Conservation (phyloP, 495 filamentous ascomycete species). For the Chaetomium cochliodes region DNA sequence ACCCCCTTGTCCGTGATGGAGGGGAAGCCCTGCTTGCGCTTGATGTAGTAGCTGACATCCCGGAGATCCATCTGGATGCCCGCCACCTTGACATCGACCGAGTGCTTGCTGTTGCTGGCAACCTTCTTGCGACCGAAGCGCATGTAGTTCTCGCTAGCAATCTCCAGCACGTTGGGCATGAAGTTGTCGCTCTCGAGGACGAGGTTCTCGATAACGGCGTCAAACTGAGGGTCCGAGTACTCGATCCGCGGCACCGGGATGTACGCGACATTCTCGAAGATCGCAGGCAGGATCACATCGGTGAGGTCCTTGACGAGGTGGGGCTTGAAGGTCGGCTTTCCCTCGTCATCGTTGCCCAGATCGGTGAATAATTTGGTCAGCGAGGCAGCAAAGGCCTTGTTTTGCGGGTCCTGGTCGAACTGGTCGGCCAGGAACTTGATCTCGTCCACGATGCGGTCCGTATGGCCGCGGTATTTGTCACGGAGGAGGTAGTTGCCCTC, state of each 20-base stretch:
- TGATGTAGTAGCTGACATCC: constrained; percentile 93
- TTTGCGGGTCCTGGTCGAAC: constrained; percentile 83
- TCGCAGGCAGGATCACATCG: constrained; percentile 78
- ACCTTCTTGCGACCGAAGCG: constrained; percentile 85
- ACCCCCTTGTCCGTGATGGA: constrained; percentile 84
- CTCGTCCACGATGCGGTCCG: constrained; percentile 84
- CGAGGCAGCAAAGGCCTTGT: constrained; percentile 71
- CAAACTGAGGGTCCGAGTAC: constrained; percentile 79
- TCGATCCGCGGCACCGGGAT: constrained; percentile 93
- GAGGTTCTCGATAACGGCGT: constrained; percentile 90
- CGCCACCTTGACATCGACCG: constrained; percentile 78
- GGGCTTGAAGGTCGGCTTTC: constrained; percentile 86
- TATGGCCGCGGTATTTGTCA: constrained; percentile 82
- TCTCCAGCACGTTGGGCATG: constrained; percentile 90
- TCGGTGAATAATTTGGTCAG: constrained; percentile 84
- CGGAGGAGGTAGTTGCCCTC: constrained; percentile 85
- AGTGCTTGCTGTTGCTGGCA: constrained; percentile 73
- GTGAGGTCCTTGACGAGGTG: constrained; percentile 86
- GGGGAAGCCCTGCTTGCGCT: constrained; percentile 94
- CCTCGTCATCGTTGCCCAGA: constrained; percentile 74
- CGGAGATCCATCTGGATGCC: constrained; percentile 84
- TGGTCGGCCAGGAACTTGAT: constrained; percentile 84
- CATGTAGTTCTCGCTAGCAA: constrained; percentile 92
- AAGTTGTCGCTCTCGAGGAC: constrained; percentile 96
- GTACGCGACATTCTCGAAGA: constrained; percentile 87